Conservation (phyloP, 78 protist species). For the Tieghemostelium lacteum region DNA sequence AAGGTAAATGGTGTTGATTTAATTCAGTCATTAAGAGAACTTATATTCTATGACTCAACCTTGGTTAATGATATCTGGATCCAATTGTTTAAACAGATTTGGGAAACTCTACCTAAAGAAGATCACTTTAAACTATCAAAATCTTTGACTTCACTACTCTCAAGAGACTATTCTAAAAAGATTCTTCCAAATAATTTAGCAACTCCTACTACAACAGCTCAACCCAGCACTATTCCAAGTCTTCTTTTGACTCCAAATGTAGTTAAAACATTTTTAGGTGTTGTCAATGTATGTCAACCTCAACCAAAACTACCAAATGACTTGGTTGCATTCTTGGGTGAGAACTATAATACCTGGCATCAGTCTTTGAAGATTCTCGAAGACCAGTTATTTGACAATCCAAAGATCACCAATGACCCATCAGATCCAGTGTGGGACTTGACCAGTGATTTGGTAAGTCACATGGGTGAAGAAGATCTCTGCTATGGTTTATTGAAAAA, state of each 20-base stretch:
- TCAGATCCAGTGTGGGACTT: slow-evolving; percentile 51
- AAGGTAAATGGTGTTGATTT: slow-evolving; percentile 16
- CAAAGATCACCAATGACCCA: slow-evolving; percentile 7
- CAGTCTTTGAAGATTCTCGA: slow-evolving; percentile 69
- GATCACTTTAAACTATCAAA: slow-evolving; percentile 66
- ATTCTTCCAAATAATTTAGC: neutral
- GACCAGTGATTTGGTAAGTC: slow-evolving; percentile 5
- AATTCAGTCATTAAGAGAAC: slow-evolving; percentile 20
- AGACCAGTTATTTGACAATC: neutral
- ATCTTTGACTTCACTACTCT: slow-evolving; percentile 19
- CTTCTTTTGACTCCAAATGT: slow-evolving; percentile 37
- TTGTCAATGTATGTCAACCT: slow-evolving; percentile 70
- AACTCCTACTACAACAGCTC: neutral
- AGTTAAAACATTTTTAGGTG: slow-evolving; percentile 78
- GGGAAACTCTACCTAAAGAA: slow-evolving; percentile 25
- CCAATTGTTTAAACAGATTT: slow-evolving; percentile 25
- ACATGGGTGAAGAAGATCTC: slow-evolving; percentile 63
- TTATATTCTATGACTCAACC: slow-evolving; percentile 14
- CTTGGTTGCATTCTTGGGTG: slow-evolving; percentile 75
- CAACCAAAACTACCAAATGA: slow-evolving; percentile 80
- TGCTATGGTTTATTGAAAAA: slow-evolving; percentile 46
- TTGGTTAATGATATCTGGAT: slow-evolving; percentile 25
- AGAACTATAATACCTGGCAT: slow-evolving; percentile 82
- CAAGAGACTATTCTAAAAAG: slow-evolving; percentile 58
- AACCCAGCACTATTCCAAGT: slow-evolving; percentile 5